Conservation (phyloP, 768 basidiomycete species). For the Agrocybe chaxingu region DNA sequence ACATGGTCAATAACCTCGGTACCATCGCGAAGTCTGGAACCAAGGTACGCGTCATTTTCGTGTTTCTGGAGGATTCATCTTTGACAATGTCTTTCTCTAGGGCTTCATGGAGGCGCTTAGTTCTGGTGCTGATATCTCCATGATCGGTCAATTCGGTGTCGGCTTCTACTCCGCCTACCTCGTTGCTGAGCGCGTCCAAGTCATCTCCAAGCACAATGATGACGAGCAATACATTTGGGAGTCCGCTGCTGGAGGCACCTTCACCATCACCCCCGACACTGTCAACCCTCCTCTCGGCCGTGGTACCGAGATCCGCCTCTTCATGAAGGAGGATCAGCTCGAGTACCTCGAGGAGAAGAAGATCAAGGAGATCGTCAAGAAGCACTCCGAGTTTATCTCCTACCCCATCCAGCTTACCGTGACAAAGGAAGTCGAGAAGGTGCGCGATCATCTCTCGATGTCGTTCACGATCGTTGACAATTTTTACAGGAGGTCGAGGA, state of each 20-base stretch:
- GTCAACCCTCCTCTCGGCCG: conserved; percentile 89
- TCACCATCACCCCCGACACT: conserved; percentile 95
- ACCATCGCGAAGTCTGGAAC: conserved; percentile 95
- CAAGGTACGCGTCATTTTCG: conserved; percentile 48
- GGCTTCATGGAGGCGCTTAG: conserved; percentile 99
- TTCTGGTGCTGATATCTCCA: conserved; percentile 87
- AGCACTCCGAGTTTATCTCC: conserved; percentile 99
- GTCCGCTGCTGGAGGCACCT: conserved; percentile 99
- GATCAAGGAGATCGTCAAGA: conserved; percentile 99
- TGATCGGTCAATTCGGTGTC: conserved; percentile 99
- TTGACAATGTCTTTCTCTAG: conserved; percentile 34
- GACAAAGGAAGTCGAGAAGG: conserved; percentile 99
- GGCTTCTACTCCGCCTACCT: conserved; percentile 99
- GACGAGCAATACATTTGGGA: conserved; percentile 99
- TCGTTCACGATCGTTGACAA: conserved; percentile 6
- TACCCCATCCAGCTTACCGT: conserved; percentile 99
- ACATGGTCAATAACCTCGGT: conserved; percentile 98
- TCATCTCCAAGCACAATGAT: conserved; percentile 99
- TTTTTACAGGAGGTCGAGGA: conserved; percentile 77
- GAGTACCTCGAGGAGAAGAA: conserved; percentile 99
- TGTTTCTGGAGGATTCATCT: background rate
- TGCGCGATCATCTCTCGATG: conserved; percentile 27
- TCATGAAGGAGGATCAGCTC: conserved; percentile 97
- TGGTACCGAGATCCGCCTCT: conserved; percentile 89
- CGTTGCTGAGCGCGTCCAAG: conserved; percentile 96